Base-by-base conservation (phyloP, 2,329 filamentous ascomycete genomes). In the Bipolaris bicolor region DNA sequence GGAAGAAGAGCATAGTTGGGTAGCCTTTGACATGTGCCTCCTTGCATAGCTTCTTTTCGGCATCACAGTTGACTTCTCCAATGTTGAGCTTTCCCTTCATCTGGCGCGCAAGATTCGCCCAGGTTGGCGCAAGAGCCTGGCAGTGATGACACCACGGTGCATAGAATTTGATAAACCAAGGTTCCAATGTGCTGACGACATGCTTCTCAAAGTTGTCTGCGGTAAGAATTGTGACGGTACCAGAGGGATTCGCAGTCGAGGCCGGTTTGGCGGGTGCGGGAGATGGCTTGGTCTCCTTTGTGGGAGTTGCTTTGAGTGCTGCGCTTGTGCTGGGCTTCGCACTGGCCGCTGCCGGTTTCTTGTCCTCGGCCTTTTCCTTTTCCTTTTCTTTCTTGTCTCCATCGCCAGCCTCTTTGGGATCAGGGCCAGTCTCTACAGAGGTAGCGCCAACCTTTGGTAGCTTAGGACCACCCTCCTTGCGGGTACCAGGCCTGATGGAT, bases 151-250 rank as follows among this genome's bases (percentile, higher is more conserved):
- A 99, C 95, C 94, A 98, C 5, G 95, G 96, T 16, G 92, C 93
- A 75, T 97, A 98, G 76, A 99, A 98, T 78, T 99, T 99, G 82
- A 99, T 88, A 73, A 99, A 97, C 95, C 95, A 99, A 5, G 93
- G 89, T 62, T 98, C 92, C 62, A 90, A 87, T 0, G 92, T 92
- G 74, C 88, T 90, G 3, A 92, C 96, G 45, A 99, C 93, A 36
- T 89, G 81, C 56, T 86, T 87, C 74, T 96, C 89, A 80, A 99
- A 99, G 62, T 83, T 91, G 72, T 97, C 92, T 0, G 90, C 88
- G 2, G 88, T 92, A 50, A 99, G 83, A 6, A 88, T 78, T 33
- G 92, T 82, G 6, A 92, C 96, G 15, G 84, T 81, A 6, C 95
- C 95, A 39, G 88, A 83, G 3, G 86, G 84, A 65, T 99, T 98